Conservation (phyloP, 495 filamentous ascomycete species). For the Cercophora samala region DNA sequence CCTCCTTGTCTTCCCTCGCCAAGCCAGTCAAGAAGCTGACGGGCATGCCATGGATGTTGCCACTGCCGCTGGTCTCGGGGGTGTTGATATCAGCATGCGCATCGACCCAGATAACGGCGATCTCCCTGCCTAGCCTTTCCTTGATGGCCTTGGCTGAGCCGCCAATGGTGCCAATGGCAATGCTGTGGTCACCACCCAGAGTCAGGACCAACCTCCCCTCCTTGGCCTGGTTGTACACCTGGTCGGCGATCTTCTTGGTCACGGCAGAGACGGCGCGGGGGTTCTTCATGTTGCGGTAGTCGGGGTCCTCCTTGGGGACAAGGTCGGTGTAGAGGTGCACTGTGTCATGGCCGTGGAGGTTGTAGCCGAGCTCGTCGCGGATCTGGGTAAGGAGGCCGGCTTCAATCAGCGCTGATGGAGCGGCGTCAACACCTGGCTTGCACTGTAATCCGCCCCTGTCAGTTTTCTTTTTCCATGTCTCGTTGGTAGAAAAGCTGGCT, state of each 20-base stretch:
- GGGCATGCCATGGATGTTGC: conserved; percentile 98
- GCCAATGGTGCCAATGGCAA: conserved; percentile 88
- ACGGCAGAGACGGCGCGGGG: conserved; percentile 84
- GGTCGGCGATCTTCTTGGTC: conserved; percentile 71
- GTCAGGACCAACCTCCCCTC: conserved; percentile 87
- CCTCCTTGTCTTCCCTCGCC: conserved; percentile 64
- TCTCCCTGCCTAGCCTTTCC: conserved; percentile 74
- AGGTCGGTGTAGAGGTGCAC: conserved; percentile 81
- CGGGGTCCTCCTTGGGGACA: conserved; percentile 69
- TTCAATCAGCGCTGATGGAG: conserved; percentile 85
- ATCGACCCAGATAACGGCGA: conserved; percentile 98
- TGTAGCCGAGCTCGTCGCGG: conserved; percentile 79
- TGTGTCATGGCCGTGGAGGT: conserved; percentile 75
- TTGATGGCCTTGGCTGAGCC: conserved; percentile 80
- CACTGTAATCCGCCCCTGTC: conserved; percentile 50
- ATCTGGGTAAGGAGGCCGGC: conserved; percentile 83
- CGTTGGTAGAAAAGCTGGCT: too few relatives aligned
- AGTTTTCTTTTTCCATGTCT: too few relatives aligned
- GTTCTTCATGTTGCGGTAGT: conserved; percentile 87
- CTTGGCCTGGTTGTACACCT: conserved; percentile 84
- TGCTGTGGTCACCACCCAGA: conserved; percentile 92
- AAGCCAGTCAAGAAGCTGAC: conserved; percentile 88
- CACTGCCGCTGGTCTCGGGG: conserved; percentile 82
- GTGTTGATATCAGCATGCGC: conserved; percentile 98
- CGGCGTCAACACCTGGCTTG: conserved; percentile 90